phyloP scores from a whole-genome alignment of 1,284 basidiomycete species.

The Rhodotorula mucilaginosa region DNA sequence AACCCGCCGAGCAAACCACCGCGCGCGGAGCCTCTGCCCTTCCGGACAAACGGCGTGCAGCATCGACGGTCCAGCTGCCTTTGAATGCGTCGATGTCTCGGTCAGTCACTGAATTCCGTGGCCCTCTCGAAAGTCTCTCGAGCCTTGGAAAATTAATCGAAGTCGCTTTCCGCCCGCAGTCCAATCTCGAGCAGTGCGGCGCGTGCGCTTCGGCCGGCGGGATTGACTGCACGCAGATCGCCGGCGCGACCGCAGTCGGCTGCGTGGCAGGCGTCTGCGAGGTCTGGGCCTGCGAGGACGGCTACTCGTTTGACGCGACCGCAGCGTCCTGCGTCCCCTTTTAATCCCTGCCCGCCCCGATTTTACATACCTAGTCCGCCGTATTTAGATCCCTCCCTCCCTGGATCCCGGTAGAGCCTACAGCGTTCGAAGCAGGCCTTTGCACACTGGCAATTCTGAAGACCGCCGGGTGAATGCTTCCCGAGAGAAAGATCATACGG shows the following conservation, averaged over 20 bases:
- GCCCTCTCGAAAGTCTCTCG: no score
- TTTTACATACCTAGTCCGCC: no score
- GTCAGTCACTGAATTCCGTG: no score
- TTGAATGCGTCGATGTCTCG: slow-evolving; percentile 31
- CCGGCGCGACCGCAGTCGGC: slow-evolving; percentile 19
- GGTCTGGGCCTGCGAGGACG: slow-evolving; percentile 24
- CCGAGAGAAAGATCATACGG: no score
- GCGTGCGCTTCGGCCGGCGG: slow-evolving; percentile 20
- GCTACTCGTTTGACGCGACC: neutral
- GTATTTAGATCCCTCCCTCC: slow-evolving; percentile 12
- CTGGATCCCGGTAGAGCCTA: neutral
- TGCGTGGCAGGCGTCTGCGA: slow-evolving; percentile 11
- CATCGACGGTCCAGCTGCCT: slow-evolving; percentile 4
- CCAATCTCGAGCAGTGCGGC: slow-evolving; percentile 18
- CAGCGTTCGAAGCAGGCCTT: neutral
- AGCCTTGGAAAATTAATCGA: no score
- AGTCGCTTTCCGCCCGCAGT: neutral
- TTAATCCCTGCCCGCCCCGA: no score
- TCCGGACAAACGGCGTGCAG: slow-evolving; percentile 15
- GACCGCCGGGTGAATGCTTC: no score
- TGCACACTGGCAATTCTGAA: no score
- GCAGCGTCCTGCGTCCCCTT: slow-evolving; percentile 1
- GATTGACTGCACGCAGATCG: slow-evolving; percentile 31
- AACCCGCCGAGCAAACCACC: slow-evolving; percentile 5
- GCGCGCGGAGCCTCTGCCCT: slow-evolving; percentile 16